Evolutionary conservation across 2,329 filamentous ascomycete species (phyloP).

Genomic region (Cryphonectria japonica): DNA sequence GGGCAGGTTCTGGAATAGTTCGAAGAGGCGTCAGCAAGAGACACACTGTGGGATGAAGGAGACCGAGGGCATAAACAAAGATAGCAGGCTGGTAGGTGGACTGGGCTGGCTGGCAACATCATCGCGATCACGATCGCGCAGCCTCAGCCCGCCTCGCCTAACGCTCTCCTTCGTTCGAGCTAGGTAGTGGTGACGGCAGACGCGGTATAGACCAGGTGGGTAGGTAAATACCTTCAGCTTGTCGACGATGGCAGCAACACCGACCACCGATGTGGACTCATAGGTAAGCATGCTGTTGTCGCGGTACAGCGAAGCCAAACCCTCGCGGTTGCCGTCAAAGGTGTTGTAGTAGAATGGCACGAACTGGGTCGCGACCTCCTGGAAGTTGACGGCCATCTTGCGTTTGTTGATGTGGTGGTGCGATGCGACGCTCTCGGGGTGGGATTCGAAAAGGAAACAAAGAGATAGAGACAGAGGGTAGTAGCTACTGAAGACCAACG

Average conservation of each 20-base stretch:
- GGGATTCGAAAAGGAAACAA: background rate
- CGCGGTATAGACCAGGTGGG: background rate
- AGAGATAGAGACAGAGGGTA: background rate
- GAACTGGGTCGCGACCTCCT: constrained; percentile 30
- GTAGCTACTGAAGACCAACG: background rate
- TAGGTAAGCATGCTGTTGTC: constrained; percentile 76
- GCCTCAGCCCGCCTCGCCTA: background rate
- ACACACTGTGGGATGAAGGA: background rate
- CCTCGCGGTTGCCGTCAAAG: constrained; percentile 64
- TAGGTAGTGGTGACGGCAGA: background rate
- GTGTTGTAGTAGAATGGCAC: constrained; percentile 64
- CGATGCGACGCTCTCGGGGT: background rate
- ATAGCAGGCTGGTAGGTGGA: too few species aligned
- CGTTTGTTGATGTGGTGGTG: background rate
- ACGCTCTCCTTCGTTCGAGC: background rate
- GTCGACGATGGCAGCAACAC: constrained; percentile 61
- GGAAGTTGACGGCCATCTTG: constrained; percentile 32
- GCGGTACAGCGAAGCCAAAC: constrained; percentile 67
- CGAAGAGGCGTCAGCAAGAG: constrained; percentile 11
- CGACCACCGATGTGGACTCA: constrained; percentile 60
- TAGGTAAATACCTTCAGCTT: constrained; percentile 64
- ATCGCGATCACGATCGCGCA: background rate
- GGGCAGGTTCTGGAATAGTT: constrained; percentile 57
- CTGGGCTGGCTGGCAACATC: background rate
- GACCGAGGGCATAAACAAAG: too few species aligned